phyloP scores from a whole-genome alignment of 306 rosid species.

The Trifolium dubium region DNA sequence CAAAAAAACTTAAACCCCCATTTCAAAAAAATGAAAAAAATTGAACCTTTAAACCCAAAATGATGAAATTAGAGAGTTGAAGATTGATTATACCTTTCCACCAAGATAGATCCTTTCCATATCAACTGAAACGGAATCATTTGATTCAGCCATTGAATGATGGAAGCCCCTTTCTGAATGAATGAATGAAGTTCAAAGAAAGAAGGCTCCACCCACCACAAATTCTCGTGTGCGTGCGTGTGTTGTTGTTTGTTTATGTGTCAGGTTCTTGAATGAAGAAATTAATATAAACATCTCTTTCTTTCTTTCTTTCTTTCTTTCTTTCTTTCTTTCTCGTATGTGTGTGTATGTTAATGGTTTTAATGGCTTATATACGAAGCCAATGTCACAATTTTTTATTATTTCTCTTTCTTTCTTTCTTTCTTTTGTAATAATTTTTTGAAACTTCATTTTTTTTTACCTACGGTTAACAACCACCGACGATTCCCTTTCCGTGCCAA shows the following conservation, averaged over 20 bases:
- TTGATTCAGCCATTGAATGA: constrained; percentile 58
- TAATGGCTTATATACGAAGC: constrained; percentile 73
- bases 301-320: too few species aligned
- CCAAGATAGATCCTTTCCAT: constrained; percentile 97
- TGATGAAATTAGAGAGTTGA: neutral
- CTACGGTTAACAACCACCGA: constrained; percentile 71
- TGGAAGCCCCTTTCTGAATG: constrained; percentile 52
- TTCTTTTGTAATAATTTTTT: neutral
- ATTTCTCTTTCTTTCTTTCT: neutral
- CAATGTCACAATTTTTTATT: neutral
- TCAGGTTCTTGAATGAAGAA: constrained; percentile 37
- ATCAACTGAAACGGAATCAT: constrained; percentile 73
- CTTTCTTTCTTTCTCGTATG: neutral
- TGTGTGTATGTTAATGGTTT: too few species aligned
- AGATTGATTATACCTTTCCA: constrained; percentile 77
- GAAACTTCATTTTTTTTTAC: constrained; percentile 34
- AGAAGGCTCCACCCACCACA: constrained; percentile 49
- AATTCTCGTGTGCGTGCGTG: neutral
- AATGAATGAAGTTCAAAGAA: constrained; percentile 40
- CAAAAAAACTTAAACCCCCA: constrained; percentile 4
- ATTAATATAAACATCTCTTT: constrained; percentile 35
- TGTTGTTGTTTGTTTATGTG: neutral
- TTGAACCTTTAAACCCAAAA: constrained; percentile 34
- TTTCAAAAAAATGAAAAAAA: neutral
- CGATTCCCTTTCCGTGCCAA: constrained; percentile 49